Evolutionary conservation across 2,329 filamentous ascomycete species (phyloP).

Genomic region (Moelleriella libera): DNA sequence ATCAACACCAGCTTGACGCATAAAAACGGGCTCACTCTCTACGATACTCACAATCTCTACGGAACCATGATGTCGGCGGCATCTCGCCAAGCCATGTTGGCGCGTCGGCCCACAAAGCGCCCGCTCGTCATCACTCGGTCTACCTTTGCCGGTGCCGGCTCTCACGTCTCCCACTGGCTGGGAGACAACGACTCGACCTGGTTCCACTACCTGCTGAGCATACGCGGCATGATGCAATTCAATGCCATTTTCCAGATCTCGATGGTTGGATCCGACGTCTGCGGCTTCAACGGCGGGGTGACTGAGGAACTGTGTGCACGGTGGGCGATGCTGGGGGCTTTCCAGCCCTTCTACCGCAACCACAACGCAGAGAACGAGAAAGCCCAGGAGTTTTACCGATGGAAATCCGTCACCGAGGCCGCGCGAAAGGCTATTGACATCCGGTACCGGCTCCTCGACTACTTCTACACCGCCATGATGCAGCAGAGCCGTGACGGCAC

Average conservation of each 20-base stretch:
- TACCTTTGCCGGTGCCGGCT: conserved; percentile 60
- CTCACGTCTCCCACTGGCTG: conserved; percentile 47
- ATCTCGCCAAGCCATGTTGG: conserved; percentile 51
- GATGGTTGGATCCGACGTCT: conserved; percentile 61
- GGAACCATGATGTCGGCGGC: conserved; percentile 61
- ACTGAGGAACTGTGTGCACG: conserved; percentile 48
- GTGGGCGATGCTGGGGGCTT: conserved; percentile 52
- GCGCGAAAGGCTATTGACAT: conserved; percentile 53
- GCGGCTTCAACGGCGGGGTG: conserved; percentile 55
- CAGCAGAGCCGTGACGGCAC: conserved; percentile 41
- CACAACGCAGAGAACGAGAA: conserved; percentile 34
- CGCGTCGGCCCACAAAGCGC: conserved; percentile 46
- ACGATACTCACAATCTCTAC: conserved; percentile 68
- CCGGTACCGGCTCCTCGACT: conserved; percentile 59
- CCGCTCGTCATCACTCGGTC: conserved; percentile 63
- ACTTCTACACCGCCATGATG: conserved; percentile 59
- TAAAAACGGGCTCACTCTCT: conserved; percentile 51
- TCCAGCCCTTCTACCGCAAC: conserved; percentile 56
- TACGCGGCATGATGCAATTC: conserved; percentile 45
- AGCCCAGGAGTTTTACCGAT: conserved; percentile 53
- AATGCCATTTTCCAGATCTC: conserved; percentile 53
- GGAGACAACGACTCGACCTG: conserved; percentile 32
- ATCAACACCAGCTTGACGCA: conserved; percentile 56
- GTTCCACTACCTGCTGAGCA: conserved; percentile 43
- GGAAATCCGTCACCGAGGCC: conserved; percentile 44